Evolutionary conservation across 2,329 filamentous ascomycete genomes (phyloP).

Genomic region (Stemphylium lycopersici): DNA sequence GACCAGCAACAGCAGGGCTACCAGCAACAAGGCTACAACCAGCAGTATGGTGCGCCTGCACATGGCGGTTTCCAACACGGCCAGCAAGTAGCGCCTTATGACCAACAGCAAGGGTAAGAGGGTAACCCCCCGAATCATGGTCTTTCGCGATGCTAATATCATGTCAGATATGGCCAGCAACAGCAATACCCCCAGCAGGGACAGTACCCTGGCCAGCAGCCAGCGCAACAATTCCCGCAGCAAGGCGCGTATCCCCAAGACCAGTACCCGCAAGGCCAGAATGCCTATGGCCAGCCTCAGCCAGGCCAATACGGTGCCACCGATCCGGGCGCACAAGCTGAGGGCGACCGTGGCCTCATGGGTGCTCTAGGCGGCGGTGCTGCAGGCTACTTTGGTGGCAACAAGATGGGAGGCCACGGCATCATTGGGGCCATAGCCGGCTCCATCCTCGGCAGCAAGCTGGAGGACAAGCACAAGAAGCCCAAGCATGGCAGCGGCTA

Average conservation of each 20-base stretch:
- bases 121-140: neutral
- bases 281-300: constrained; percentile 41
- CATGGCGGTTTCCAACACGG: constrained; percentile 59
- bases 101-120: constrained; percentile 46
- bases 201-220: constrained; percentile 41
- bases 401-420: constrained; percentile 61
- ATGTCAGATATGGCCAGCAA: constrained; percentile 34
- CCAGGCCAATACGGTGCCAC: constrained; percentile 51
- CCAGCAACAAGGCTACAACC: constrained; percentile 38
- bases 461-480: constrained; percentile 62
- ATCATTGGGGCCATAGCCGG: constrained; percentile 64
- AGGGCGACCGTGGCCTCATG: constrained; percentile 64
- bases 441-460: constrained; percentile 61
- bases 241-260: constrained; percentile 49
- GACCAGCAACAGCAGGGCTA: constrained; percentile 40
- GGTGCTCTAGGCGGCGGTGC: constrained; percentile 63
- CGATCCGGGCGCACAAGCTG: constrained; percentile 54
- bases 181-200: constrained; percentile 17
- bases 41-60: constrained; percentile 54
- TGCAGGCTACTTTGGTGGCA: constrained; percentile 62
- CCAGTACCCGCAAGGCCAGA: constrained; percentile 45
- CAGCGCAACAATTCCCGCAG: constrained; percentile 49
- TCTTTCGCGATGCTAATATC: constrained; percentile 9
- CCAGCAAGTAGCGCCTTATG: constrained; percentile 43
- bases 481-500: constrained; percentile 28